Evolutionary conservation across 768 basidiomycete species (phyloP).

Genomic region (Tulasnella sp.): DNA sequence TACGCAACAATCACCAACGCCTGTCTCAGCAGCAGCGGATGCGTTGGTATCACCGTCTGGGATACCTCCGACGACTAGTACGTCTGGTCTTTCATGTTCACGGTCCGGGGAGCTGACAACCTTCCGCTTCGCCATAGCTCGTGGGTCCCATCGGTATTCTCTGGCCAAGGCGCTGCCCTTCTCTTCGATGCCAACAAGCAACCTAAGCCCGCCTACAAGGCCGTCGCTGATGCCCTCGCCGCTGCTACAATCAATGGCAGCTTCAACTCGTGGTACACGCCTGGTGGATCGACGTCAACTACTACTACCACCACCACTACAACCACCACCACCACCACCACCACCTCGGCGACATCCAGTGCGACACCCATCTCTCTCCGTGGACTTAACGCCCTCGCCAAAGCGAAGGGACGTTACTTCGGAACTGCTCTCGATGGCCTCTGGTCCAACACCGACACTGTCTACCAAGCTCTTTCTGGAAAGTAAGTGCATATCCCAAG

Average conservation of each 20-base stretch:
- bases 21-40: conserved; percentile 42
- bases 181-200: conserved; percentile 27
- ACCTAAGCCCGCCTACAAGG: conserved; percentile 27
- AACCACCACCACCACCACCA: neutral
- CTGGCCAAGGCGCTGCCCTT: conserved; percentile 32
- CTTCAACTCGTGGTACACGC: conserved; percentile 11
- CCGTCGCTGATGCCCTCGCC: conserved; percentile 18
- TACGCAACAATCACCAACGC: conserved; percentile 53
- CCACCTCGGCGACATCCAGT: neutral
- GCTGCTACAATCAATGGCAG: neutral
- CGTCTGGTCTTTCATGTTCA: neutral
- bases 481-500: neutral
- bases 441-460: conserved; percentile 20
- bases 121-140: conserved; percentile 37
- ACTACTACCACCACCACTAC: neutral
- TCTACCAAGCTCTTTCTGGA: conserved; percentile 25
- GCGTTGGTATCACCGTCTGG: conserved; percentile 37
- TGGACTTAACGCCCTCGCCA: conserved; percentile 19
- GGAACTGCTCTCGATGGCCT: conserved; percentile 25
- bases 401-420: conserved; percentile 26
- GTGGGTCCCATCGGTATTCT: conserved; percentile 37
- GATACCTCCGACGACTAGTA: neutral
- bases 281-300: neutral
- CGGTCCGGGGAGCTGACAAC: conserved; percentile 38
- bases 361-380: conserved; percentile 7